These are phyloP conservation scores for Cercophora newfieldiana DNA, from an alignment of 495 filamentous ascomycete genomes.

Conservation along the genomic window DNA sequence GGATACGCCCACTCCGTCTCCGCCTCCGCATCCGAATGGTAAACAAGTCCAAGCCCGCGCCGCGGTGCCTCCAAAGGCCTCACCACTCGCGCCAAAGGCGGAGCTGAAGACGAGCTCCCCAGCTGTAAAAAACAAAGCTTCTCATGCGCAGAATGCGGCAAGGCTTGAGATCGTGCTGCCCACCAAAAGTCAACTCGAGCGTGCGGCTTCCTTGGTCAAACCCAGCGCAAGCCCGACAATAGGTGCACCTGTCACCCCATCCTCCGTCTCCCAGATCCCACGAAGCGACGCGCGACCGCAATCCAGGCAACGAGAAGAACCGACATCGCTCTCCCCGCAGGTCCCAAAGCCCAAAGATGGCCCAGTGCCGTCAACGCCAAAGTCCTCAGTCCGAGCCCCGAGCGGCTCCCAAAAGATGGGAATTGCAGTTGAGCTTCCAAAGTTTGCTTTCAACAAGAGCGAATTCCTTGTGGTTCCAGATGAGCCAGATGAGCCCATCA, in stretches of 20 bases:
- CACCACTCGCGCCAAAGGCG: constrained; percentile 23
- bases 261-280: not conserved
- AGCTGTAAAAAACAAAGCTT: constrained; percentile 22
- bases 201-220: constrained; percentile 12
- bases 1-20: constrained; percentile 27
- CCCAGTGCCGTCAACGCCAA: not conserved
- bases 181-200: constrained; percentile 34
- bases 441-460: constrained; percentile 38
- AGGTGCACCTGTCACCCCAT: not conserved
- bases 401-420: constrained; percentile 22
- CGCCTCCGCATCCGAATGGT: not conserved
- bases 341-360: not conserved
- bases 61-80: constrained; percentile 10
- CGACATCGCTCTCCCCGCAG: not conserved
- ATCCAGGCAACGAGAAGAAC: constrained; percentile 2
- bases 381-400: not conserved
- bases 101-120: constrained; percentile 24
- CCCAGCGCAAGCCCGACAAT: not conserved
- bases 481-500: constrained; percentile 40
- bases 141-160: constrained; percentile 31
- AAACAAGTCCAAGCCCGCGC: constrained; percentile 8
- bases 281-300: not conserved
- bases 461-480: constrained; percentile 43
- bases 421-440: constrained; percentile 43
- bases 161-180: constrained; percentile 37